Conservation (phyloP, 495 filamentous ascomycete species). For the Bryoglossum gracile region DNA sequence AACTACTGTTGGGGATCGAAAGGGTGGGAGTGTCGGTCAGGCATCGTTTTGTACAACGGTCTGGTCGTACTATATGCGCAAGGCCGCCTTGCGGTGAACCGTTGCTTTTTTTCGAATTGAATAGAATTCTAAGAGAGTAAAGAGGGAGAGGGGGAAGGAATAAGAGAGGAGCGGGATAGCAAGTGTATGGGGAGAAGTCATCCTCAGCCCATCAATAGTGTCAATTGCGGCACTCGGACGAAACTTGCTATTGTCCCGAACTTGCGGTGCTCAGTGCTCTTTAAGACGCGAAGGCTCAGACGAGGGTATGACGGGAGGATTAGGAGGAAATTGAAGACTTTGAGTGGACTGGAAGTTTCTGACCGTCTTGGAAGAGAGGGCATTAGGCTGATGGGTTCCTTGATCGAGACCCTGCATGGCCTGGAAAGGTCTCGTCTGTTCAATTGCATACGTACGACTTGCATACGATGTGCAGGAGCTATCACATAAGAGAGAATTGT, state of each 20-base stretch:
- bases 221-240: no score
- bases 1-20: conserved; percentile 4
- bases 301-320: no score
- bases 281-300: no score
- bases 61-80: background rate
- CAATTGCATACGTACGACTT: background rate
- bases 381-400: background rate
- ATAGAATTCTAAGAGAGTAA: background rate
- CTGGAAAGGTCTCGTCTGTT: background rate
- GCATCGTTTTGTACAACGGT: conserved; percentile 9
- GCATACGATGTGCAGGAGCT: background rate
- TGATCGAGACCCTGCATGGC: no score
- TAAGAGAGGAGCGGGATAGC: background rate
- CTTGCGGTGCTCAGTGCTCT: no score
- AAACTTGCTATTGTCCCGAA: no score
- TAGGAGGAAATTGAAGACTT: no score
- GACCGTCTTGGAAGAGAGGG: background rate
- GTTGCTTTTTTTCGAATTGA: background rate
- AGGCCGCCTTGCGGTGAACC: background rate
- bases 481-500: background rate
- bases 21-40: background rate
- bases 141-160: background rate
- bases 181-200: background rate
- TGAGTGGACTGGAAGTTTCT: background rate
- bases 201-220: background rate